A percentile compares a stretch with the other conserved stretches of the same genome.
These are phyloP conservation scores for Eragrostis tef DNA, from an alignment of 202 grass and related monocot species.

Conservation along the genomic window DNA sequence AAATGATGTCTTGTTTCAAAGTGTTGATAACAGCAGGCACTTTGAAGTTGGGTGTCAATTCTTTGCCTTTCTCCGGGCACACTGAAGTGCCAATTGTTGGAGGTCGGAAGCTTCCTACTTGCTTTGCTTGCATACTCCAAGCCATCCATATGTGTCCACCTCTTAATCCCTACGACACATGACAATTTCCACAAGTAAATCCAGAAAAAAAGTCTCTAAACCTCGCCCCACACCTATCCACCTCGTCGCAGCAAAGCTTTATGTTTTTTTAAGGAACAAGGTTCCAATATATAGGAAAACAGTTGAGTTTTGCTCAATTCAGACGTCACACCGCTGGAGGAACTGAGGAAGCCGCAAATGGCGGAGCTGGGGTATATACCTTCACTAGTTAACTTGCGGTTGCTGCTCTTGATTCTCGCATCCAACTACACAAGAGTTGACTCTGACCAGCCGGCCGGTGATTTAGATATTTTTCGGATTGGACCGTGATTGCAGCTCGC, in stretches of 20 bases:
- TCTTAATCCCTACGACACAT: too few relatives aligned
- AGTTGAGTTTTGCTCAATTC: not conserved
- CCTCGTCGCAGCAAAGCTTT: too few relatives aligned
- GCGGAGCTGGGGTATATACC: not conserved
- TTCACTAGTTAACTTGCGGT: not conserved
- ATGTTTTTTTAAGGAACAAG: too few relatives aligned
- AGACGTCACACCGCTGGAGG: not conserved
- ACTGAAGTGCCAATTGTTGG: not conserved
- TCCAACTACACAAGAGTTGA: constrained; percentile 17
- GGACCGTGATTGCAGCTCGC: constrained; percentile 9
- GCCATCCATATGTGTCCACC: too few relatives aligned
- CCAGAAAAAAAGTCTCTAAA: too few relatives aligned
- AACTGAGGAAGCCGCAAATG: not conserved
- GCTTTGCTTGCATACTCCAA: too few relatives aligned
- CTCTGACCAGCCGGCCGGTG: not conserved
- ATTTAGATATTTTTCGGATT: not conserved
- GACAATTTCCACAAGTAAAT: too few relatives aligned
- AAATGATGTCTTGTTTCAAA: not conserved
- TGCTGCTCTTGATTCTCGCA: not conserved
- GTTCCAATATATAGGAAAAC: too few relatives aligned
- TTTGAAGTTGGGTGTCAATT: constrained; percentile 32
- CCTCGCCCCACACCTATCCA: too few relatives aligned
- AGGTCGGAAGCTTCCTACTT: not conserved
- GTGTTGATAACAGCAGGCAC: constrained; percentile 8
- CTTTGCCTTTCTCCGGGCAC: not conserved